Conservation (phyloP, 441 rosid species). For the Biscutella laevigata region DNA sequence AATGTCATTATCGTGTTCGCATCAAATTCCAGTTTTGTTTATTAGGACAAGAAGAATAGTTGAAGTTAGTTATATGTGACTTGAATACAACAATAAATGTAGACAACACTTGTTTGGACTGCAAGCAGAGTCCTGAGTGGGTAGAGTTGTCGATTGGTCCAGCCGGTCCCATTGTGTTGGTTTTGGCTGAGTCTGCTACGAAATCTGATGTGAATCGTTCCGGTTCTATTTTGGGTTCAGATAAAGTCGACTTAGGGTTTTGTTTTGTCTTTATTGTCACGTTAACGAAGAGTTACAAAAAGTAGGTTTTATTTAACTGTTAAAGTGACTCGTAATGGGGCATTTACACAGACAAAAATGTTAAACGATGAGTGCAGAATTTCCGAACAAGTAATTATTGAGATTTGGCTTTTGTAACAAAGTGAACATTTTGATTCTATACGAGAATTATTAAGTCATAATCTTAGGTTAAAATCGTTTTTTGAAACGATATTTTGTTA, state of each 20-base stretch:
- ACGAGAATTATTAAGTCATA: slow-evolving; percentile 25
- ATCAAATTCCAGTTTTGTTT: no score
- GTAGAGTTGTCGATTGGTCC: slow-evolving; percentile 9
- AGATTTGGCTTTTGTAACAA: slow-evolving; percentile 7
- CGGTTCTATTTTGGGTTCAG: background rate
- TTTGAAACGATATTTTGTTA: slow-evolving; percentile 20
- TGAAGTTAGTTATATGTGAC: background rate
- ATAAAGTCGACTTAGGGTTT: background rate
- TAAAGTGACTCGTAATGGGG: background rate
- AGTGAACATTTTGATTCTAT: slow-evolving; percentile 15
- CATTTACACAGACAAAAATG: background rate
- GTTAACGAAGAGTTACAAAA: background rate
- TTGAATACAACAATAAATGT: background rate
- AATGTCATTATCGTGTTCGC: no score
- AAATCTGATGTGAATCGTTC: background rate
- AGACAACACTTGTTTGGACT: slow-evolving; percentile 2
- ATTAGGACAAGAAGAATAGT: background rate
- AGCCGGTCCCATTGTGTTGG: slow-evolving; percentile 14
- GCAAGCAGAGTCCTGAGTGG: background rate
- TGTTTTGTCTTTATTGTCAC: slow-evolving; percentile 2
- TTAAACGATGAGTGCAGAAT: background rate
- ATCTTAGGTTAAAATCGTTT: slow-evolving; percentile 22
- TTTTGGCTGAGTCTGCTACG: slow-evolving; percentile 12
- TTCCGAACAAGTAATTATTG: slow-evolving; percentile 8
- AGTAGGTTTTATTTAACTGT: background rate